These are phyloP conservation scores for Aureobasidium sp. DNA, from an alignment of 2,329 filamentous ascomycete genomes.

Conservation along the genomic window DNA sequence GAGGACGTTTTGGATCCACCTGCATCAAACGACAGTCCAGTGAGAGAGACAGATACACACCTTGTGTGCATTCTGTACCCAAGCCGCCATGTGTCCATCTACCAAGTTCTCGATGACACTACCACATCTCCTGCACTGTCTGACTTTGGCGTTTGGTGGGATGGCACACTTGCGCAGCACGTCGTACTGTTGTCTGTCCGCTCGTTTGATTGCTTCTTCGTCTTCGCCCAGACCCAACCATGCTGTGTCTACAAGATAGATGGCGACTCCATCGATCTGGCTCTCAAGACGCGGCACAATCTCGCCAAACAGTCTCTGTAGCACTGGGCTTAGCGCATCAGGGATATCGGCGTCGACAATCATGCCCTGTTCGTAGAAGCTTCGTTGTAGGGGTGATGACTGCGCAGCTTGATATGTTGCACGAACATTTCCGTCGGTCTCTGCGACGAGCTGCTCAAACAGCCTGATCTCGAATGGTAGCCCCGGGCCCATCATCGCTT, in stretches of 20 bases:
- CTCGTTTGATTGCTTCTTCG: slow-evolving; percentile 49
- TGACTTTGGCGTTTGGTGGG: slow-evolving; percentile 24
- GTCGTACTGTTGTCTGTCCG: slow-evolving; percentile 49
- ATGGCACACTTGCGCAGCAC: slow-evolving; percentile 45
- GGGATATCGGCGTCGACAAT: slow-evolving; percentile 45
- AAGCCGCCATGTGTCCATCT: slow-evolving; percentile 18
- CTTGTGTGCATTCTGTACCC: slow-evolving; percentile 23
- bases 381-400: slow-evolving; percentile 32
- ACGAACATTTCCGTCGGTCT: slow-evolving; percentile 58
- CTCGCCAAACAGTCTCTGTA: slow-evolving; percentile 39
- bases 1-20: too few species aligned
- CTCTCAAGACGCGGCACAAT: slow-evolving; percentile 48
- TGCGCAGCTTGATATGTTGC: slow-evolving; percentile 43
- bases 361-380: slow-evolving; percentile 43
- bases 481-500: slow-evolving; percentile 32
- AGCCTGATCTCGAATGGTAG: slow-evolving; percentile 36
- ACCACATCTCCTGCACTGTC: slow-evolving; percentile 37
- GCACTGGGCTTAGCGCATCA: slow-evolving; percentile 40
- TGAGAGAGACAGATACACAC: slow-evolving; percentile 20
- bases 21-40: slow-evolving; percentile 13
- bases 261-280: slow-evolving; percentile 53
- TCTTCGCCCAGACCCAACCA: slow-evolving; percentile 56
- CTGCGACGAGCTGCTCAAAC: slow-evolving; percentile 41
- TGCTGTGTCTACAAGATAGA: slow-evolving; percentile 65
- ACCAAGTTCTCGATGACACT: slow-evolving; percentile 38